Percentiles rank a stretch among this genome's conserved stretches.
phyloP scores from a whole-genome alignment of 2,329 filamentous ascomycete species.

The Dactylellina haptotyla region DNA sequence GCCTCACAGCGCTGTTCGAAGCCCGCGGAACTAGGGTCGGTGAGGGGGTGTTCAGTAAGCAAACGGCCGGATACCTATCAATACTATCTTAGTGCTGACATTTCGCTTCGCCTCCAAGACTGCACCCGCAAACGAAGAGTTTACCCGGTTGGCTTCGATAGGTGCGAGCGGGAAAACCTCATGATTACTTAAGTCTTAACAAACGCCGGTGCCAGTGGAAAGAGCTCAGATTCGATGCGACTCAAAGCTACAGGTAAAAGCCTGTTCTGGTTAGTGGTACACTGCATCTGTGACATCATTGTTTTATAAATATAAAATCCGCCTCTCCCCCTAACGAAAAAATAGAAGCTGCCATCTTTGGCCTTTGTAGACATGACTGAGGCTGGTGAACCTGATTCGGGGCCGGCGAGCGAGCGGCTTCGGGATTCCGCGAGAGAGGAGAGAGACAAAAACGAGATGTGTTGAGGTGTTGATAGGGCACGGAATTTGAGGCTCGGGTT shows the following conservation, averaged over 20 bases:
- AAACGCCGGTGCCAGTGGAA: no score
- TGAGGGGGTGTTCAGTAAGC: slow-evolving; percentile 38
- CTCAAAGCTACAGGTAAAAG: no score
- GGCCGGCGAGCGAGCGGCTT: not conserved
- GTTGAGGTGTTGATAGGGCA: slow-evolving; percentile 20
- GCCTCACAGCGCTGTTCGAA: no score
- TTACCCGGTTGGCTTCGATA: slow-evolving; percentile 20
- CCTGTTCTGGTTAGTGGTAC: not conserved
- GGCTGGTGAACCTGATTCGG: no score
- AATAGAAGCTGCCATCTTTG: not conserved
- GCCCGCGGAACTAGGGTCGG: not conserved
- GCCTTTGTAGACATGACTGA: not conserved
- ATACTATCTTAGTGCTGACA: slow-evolving; percentile 42
- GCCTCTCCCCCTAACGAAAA: not conserved
- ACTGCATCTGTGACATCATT: slow-evolving; percentile 5
- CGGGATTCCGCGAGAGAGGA: not conserved
- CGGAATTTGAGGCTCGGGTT: not conserved
- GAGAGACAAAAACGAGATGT: not conserved
- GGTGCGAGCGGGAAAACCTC: no score
- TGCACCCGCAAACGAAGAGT: slow-evolving; percentile 8
- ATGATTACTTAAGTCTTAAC: no score
- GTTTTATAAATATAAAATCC: not conserved
- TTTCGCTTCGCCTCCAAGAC: slow-evolving; percentile 43
- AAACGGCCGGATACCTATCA: slow-evolving; percentile 36
- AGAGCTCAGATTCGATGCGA: no score